A percentile compares a stretch with the other conserved stretches of the same genome.
These are phyloP conservation scores for Pisolithus sp. DNA, from an alignment of 768 basidiomycete genomes.

Conservation along the genomic window DNA sequence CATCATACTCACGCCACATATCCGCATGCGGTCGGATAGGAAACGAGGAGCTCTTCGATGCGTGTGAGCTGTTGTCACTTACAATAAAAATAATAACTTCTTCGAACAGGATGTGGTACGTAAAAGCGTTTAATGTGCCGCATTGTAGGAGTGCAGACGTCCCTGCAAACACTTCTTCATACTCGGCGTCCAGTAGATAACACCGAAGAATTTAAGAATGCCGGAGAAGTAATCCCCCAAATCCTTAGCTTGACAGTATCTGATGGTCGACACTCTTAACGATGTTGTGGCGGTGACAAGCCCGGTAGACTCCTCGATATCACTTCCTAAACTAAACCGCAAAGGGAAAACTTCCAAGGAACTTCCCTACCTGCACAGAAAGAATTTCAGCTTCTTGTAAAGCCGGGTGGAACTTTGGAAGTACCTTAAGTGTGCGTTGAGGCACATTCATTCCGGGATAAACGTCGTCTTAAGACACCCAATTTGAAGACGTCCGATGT, in stretches of 20 bases:
- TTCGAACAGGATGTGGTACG: no score
- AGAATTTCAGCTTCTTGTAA: constrained; percentile 43
- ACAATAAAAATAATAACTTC: constrained; percentile 5
- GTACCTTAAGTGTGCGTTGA: no score
- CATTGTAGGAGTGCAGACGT: constrained; percentile 49
- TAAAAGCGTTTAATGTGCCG: no score
- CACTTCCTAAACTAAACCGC: constrained; percentile 36
- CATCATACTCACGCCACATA: constrained; percentile 62
- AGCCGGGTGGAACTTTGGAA: no score
- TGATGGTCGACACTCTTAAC: constrained; percentile 45
- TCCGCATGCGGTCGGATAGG: constrained; percentile 75
- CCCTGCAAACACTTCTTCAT: constrained; percentile 51
- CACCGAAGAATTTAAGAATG: constrained; percentile 34
- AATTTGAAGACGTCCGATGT: not conserved
- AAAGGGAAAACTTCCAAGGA: no score
- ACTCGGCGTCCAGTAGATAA: constrained; percentile 50
- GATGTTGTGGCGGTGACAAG: constrained; percentile 42
- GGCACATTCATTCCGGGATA: no score
- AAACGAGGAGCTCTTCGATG: constrained; percentile 81
- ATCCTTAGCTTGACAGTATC: constrained; percentile 18
- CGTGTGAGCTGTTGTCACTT: constrained; percentile 81
- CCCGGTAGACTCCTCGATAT: constrained; percentile 44
- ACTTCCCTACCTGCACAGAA: no score
- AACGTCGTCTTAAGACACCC: no score
- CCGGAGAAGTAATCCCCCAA: constrained; percentile 1